A percentile compares a stretch with the other conserved stretches of the same genome.
phyloP scores from a whole-genome alignment of 768 basidiomycete genomes.

The Suillus ampliporus region DNA sequence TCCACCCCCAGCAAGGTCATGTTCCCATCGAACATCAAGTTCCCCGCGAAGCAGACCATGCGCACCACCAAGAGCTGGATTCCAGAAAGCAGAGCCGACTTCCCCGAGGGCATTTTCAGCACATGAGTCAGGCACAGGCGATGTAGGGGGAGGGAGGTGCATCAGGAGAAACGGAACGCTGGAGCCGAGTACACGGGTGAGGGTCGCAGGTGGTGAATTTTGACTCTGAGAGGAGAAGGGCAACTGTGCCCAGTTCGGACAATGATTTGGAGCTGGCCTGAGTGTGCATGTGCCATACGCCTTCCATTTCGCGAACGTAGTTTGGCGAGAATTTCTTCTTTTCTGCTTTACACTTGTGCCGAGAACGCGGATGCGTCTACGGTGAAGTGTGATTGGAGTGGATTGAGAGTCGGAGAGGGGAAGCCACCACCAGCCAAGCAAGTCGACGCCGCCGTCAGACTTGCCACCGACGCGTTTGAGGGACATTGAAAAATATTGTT shows the following conservation, averaged over 20 bases:
- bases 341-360: constrained; percentile 94
- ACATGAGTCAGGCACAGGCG: not conserved
- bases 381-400: constrained; percentile 22
- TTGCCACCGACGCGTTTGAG: constrained; percentile 81
- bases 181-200: constrained; percentile 75
- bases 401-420: constrained; percentile 41
- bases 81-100: constrained; percentile 66
- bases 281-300: constrained; percentile 62
- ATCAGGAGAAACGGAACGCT: constrained; percentile 80
- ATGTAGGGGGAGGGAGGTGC: constrained; percentile 64
- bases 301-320: constrained; percentile 89
- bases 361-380: constrained; percentile 72
- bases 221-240: constrained; percentile 81
- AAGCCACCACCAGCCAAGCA: constrained; percentile 94
- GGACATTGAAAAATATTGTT: constrained; percentile 76
- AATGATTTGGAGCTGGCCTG: not conserved
- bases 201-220: constrained; percentile 72
- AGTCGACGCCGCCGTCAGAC: constrained; percentile 88
- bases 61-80: constrained; percentile 63
- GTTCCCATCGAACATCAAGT: constrained; percentile 74
- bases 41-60: constrained; percentile 62
- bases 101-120: constrained; percentile 19
- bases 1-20: constrained; percentile 28
- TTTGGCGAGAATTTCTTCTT: constrained; percentile 80
- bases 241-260: constrained; percentile 46